Percentiles rank a stretch among this genome's conserved stretches.
These are phyloP conservation scores for Candida arabinofermentans DNA, from an alignment of 805 yeast species.

Conservation along the genomic window DNA sequence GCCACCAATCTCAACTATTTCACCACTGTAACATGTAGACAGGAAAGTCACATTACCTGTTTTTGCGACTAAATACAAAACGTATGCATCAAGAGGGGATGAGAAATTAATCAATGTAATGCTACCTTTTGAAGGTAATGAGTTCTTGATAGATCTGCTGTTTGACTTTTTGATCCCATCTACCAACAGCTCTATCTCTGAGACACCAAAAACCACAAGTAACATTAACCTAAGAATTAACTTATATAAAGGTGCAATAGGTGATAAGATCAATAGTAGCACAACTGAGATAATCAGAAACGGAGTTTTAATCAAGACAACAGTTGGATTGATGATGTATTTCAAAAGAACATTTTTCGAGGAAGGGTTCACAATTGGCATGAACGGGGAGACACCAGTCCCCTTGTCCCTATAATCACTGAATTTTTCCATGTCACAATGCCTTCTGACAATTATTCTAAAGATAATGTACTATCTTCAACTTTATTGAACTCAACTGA, in stretches of 20 bases:
- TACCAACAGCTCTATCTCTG: slow-evolving; percentile 30
- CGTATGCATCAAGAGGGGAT: slow-evolving; percentile 55
- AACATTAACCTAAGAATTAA: slow-evolving; percentile 18
- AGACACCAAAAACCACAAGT: slow-evolving; percentile 32
- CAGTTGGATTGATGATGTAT: slow-evolving; percentile 15
- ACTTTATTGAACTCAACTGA: no score
- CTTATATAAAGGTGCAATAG: slow-evolving; percentile 10
- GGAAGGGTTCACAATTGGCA: slow-evolving; percentile 45
- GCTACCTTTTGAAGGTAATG: slow-evolving; percentile 41
- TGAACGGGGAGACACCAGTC: slow-evolving; percentile 89
- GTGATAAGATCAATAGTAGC: slow-evolving; percentile 7
- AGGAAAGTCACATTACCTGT: slow-evolving; percentile 11
- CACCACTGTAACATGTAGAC: slow-evolving; percentile 15
- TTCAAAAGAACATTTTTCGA: slow-evolving; percentile 3
- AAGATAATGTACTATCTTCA: no score
- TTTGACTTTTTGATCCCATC: slow-evolving; percentile 49
- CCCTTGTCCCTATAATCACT: slow-evolving; percentile 84
- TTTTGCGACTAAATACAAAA: slow-evolving; percentile 20
- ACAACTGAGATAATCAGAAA: slow-evolving; percentile 21
- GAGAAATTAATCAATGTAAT: slow-evolving; percentile 53
- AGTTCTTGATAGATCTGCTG: slow-evolving; percentile 25
- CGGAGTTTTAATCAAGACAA: slow-evolving; percentile 26
- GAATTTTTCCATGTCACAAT: slow-evolving; percentile 86
- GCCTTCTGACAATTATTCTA: no score
- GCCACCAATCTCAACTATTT: slow-evolving; percentile 10